Conservation (phyloP, 1,284 basidiomycete genomes). For the Violaceomyces palustris region DNA sequence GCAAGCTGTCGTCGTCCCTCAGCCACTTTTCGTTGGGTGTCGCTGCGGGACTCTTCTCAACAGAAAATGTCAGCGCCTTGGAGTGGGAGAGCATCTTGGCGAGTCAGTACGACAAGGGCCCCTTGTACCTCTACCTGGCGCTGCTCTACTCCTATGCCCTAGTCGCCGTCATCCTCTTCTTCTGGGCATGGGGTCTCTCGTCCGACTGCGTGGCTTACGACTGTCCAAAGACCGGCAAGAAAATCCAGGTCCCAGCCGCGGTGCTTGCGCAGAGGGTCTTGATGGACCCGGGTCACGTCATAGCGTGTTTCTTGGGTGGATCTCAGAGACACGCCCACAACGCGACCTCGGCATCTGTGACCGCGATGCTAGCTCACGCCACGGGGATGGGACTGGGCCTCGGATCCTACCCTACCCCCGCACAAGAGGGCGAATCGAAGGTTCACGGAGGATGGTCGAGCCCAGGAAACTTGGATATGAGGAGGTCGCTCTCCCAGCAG, state of each 20-base stretch:
- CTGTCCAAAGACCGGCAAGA: background rate
- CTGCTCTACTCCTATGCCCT: slow-evolving; percentile 8
- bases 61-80: background rate
- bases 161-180: slow-evolving; percentile 9
- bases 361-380: slow-evolving; percentile 1
- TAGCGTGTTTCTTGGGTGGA: slow-evolving; percentile 1
- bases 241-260: slow-evolving; percentile 8
- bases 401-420: background rate
- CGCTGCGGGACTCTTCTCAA: slow-evolving; percentile 1
- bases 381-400: background rate
- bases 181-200: slow-evolving; percentile 11
- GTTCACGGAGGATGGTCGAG: no score
- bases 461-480: no score
- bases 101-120: slow-evolving; percentile 3
- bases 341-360: background rate
- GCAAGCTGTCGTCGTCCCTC: background rate
- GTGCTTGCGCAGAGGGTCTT: slow-evolving; percentile 5
- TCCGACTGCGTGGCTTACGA: slow-evolving; percentile 6
- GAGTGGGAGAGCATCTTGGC: slow-evolving; percentile 6
- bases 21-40: slow-evolving; percentile 3
- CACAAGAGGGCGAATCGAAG: no score
- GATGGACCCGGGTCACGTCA: slow-evolving; percentile 11
- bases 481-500: no score
- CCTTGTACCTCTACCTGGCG: slow-evolving; percentile 3
- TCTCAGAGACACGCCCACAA: slow-evolving; percentile 1